These are phyloP conservation scores for Aspergillus egyptiacus DNA, from an alignment of 495 filamentous ascomycete species.

Conservation along the genomic window DNA sequence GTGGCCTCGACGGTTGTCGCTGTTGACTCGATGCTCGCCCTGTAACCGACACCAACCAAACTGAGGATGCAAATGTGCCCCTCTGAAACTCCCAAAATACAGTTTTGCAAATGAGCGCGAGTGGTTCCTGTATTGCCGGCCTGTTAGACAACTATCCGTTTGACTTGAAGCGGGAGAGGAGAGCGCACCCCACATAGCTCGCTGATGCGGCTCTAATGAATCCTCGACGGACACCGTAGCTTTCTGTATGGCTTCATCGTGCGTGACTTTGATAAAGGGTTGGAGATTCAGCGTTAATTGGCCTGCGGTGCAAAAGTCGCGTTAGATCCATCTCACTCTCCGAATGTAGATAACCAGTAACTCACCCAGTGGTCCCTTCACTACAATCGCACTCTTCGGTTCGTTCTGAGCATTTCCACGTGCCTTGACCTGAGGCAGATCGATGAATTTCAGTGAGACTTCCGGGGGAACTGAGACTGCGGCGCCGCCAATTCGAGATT, in stretches of 20 bases:
- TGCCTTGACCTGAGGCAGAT: conserved; percentile 47
- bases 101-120: conserved; percentile 81
- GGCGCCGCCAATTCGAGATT: conserved; percentile 78
- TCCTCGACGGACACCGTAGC: conserved; percentile 63
- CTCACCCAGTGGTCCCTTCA: conserved; percentile 72
- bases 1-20: conserved; percentile 61
- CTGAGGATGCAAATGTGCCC: conserved; percentile 89
- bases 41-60: conserved; percentile 93
- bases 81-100: conserved; percentile 90
- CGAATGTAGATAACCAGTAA: background rate
- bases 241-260: conserved; percentile 54
- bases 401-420: conserved; percentile 49
- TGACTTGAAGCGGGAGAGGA: background rate
- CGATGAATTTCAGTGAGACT: conserved; percentile 61
- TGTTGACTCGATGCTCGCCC: conserved; percentile 71
- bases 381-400: conserved; percentile 52
- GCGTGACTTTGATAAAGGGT: conserved; percentile 62
- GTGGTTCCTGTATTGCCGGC: conserved; percentile 60
- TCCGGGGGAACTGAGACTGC: conserved; percentile 78
- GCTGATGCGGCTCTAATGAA: conserved; percentile 59
- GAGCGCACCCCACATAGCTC: conserved; percentile 93
- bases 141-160: conserved; percentile 7
- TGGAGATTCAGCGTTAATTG: conserved; percentile 68
- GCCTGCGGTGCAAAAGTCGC: conserved; percentile 35
- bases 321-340: conserved; percentile 4